Evolutionary conservation across 148 eudicot species (phyloP).

Genomic region (Vaccinium myrtillus): DNA sequence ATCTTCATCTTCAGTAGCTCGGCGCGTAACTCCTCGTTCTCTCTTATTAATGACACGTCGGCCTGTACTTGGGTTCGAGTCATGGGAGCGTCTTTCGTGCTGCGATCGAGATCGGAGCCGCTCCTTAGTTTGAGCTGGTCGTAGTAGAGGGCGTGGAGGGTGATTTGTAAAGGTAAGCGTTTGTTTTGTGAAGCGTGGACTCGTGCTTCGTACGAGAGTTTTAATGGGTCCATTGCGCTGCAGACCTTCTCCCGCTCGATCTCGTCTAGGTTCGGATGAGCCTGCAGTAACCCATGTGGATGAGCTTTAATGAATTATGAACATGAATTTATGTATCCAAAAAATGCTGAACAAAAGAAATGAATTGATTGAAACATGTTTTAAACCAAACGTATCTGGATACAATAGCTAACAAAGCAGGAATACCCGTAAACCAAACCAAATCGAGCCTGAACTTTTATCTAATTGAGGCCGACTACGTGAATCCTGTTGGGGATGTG

Average conservation of each 20-base stretch:
- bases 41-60: conserved; percentile 63
- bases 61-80: conserved; percentile 53
- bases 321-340: neutral
- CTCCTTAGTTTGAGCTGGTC: conserved; percentile 79
- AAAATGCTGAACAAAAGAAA: no score
- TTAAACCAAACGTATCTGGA: no score
- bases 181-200: conserved; percentile 94
- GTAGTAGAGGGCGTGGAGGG: conserved; percentile 84
- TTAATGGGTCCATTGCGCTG: conserved; percentile 85
- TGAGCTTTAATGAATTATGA: no score
- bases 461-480: no score
- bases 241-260: conserved; percentile 93
- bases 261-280: conserved; percentile 90
- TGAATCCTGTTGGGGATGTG: no score
- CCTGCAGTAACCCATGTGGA: conserved; percentile 34
- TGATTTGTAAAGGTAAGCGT: conserved; percentile 81
- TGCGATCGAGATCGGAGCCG: conserved; percentile 41
- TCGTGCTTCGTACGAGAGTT: conserved; percentile 84
- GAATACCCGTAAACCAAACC: no score
- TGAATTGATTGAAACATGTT: no score
- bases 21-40: conserved; percentile 62
- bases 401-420: no score
- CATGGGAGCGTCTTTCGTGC: conserved; percentile 20
- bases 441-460: no score
- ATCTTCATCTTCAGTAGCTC: conserved; percentile 85